Percentiles rank a stretch among this genome's conserved stretches.
Evolutionary conservation across 2,329 filamentous ascomycete species (phyloP).

Genomic region (Diaporthe sp.): DNA sequence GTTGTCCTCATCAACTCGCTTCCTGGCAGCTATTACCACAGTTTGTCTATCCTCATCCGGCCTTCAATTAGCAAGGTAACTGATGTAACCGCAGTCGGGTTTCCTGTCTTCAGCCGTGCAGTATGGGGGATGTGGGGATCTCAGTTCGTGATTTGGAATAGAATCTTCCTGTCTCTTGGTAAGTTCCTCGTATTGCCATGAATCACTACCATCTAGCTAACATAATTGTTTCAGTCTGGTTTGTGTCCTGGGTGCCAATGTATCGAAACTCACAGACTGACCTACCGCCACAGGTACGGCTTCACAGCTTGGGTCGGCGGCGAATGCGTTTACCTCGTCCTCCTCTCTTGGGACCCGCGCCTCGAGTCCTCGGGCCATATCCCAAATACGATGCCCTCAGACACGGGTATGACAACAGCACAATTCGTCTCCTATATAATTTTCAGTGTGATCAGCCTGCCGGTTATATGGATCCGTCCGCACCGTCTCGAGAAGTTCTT

Average conservation of each 20-base stretch:
- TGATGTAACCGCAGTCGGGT: constrained; percentile 45
- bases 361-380: constrained; percentile 55
- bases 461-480: constrained; percentile 60
- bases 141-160: constrained; percentile 52
- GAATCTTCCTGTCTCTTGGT: constrained; percentile 59
- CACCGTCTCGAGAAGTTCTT: constrained; percentile 60
- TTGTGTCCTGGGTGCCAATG: background rate
- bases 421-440: constrained; percentile 60
- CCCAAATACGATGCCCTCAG: constrained; percentile 56
- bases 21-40: constrained; percentile 58
- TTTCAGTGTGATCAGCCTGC: constrained; percentile 59
- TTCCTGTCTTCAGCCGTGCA: constrained; percentile 51
- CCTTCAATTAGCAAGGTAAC: background rate
- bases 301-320: constrained; percentile 64
- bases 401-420: constrained; percentile 60
- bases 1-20: constrained; percentile 60
- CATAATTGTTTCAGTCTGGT: constrained; percentile 48
- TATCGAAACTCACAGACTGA: background rate
- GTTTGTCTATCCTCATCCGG: constrained; percentile 45
- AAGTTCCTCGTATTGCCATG: background rate
- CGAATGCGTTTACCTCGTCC: constrained; percentile 60
- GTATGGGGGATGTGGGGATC: constrained; percentile 51
- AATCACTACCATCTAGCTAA: background rate
- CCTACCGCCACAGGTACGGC: constrained; percentile 51
- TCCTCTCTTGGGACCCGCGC: constrained; percentile 60